A percentile compares a stretch with the other conserved stretches of the same genome.
Conservation (phyloP, 441 rosid species). For the Euphorbia celastroides region DNA sequence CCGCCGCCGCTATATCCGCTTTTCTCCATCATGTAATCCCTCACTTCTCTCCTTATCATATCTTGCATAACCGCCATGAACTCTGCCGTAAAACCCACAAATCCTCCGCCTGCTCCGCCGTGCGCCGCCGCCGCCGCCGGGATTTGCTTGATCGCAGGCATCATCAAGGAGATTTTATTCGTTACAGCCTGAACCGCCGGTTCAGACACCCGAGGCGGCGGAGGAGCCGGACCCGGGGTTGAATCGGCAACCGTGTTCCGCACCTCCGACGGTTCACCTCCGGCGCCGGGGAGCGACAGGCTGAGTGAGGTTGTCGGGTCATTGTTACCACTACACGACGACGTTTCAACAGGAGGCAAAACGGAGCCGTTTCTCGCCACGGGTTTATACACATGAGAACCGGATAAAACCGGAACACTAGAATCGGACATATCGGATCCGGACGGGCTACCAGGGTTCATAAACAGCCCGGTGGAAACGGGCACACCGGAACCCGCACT, state of each 20-base stretch:
- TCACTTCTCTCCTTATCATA: slow-evolving; percentile 68
- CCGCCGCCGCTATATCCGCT: slow-evolving; percentile 20
- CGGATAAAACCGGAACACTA: slow-evolving; percentile 38
- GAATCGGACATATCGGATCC: slow-evolving; percentile 75
- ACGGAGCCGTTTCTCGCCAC: slow-evolving; percentile 47
- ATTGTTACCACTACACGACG: slow-evolving; percentile 31
- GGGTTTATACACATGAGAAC: slow-evolving; percentile 39
- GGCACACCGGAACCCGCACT: slow-evolving; percentile 47
- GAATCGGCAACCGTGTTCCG: slow-evolving; percentile 33
- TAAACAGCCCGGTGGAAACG: slow-evolving; percentile 40
- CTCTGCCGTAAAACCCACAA: slow-evolving; percentile 38
- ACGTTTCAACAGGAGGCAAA: slow-evolving; percentile 31
- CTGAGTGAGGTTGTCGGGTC: slow-evolving; percentile 56
- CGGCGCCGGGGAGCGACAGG: slow-evolving; percentile 63
- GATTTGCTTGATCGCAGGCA: slow-evolving; percentile 1
- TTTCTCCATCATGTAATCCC: slow-evolving; percentile 59
- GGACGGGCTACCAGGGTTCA: slow-evolving; percentile 64
- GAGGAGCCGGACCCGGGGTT: background rate
- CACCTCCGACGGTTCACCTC: slow-evolving; percentile 34
- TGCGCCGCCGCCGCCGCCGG: background rate
- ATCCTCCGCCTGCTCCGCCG: slow-evolving; percentile 10
- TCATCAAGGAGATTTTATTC: background rate
- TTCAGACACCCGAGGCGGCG: slow-evolving; percentile 20
- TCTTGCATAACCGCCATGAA: slow-evolving; percentile 72
- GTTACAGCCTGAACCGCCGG: slow-evolving; percentile 20